Evolutionary conservation across 768 basidiomycete species (phyloP), one percentile per base, ranked within the genome.

Genomic region (Pisolithus marmoratus): DNA sequence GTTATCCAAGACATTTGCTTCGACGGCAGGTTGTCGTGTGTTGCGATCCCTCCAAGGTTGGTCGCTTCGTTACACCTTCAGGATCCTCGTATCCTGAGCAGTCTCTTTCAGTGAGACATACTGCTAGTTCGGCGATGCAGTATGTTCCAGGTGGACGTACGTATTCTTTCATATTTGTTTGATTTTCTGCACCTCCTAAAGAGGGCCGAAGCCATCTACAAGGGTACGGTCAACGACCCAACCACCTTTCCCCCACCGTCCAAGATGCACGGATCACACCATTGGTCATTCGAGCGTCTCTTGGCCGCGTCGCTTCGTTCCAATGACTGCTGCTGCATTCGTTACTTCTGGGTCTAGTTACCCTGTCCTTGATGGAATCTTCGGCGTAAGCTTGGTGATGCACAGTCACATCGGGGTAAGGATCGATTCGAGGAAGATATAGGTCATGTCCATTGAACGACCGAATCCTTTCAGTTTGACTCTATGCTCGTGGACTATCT

Each of bases 401-500:
- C 96, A 98, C 74, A 90, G 87, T 70, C 94, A 99, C 67, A 90
- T 99, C 56, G 95, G 94, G 50, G 94, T 91, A 61, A 38, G 84
- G 15, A 46, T 49, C 24, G 20, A 24, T 5, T 15, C 31, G 5
- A 23, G 9, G 9, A 12, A 8, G 15, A 8, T 29, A 20, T 23
- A n/a, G 12, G 4, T 42, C 3, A 9, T 22, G 11, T 14, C 48
- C 20, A 23, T 22, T 54, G 5, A 57, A 9, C 3, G 26, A n/a
- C 40, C 4, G 24, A n/a, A 26, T 8, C 12, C 3, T 1, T 34
- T 17, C 19, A 93, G 88, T 92, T 93, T 57, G 88, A 94, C 63
- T 64, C 77, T 9, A 68, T 82, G 51, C 51, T 95, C 41, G 83
- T 87, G 46, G 96, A 98, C 76, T 99, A 98, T 71, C 64, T 98